Conservation (phyloP, 345 rosid species). For the Lumnitzera racemosa region DNA sequence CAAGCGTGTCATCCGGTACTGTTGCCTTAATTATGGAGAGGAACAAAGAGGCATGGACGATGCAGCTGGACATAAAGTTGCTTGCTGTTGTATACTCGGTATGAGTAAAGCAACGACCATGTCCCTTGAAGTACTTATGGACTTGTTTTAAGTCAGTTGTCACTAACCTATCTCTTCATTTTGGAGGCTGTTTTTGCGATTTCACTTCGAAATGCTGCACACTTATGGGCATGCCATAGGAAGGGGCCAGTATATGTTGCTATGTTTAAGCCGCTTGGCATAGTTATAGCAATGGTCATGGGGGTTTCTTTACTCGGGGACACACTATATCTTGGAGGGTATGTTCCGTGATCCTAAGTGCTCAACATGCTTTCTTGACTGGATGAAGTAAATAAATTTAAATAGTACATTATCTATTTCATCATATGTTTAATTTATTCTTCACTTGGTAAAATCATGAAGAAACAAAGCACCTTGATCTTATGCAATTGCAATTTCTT, state of each 20-base stretch:
- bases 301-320: constrained; percentile 13
- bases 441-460: background rate
- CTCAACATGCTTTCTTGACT: no score
- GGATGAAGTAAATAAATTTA: background rate
- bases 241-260: constrained; percentile 12
- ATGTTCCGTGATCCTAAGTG: background rate
- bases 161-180: background rate
- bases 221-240: constrained; percentile 6
- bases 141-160: background rate
- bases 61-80: constrained; percentile 19
- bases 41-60: constrained; percentile 34
- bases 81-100: constrained; percentile 23
- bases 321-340: constrained; percentile 14
- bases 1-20: constrained; percentile 15
- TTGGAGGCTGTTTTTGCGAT: constrained; percentile 8
- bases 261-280: constrained; percentile 13
- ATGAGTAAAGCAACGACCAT: background rate
- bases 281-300: constrained; percentile 4
- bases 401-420: background rate
- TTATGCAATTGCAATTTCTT: background rate
- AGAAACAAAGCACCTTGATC: background rate
- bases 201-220: constrained; percentile 1
- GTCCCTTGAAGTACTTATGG: background rate
- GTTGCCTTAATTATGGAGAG: constrained; percentile 21
- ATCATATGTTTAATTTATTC: background rate